These are phyloP conservation scores for Rhizopogon rudus DNA, from an alignment of 768 basidiomycete species.

Conservation along the genomic window DNA sequence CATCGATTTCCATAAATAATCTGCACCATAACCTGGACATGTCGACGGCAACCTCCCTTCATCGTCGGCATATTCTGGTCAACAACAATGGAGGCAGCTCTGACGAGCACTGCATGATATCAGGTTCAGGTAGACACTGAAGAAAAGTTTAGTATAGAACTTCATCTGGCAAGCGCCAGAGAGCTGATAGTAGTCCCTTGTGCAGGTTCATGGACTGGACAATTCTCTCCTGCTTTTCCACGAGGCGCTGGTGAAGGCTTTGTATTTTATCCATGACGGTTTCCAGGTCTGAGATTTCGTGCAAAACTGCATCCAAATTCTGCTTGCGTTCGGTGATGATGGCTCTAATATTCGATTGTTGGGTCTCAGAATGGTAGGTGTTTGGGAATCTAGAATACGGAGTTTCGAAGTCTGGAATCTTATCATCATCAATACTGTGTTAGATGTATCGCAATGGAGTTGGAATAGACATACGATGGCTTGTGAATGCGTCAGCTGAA, in stretches of 20 bases:
- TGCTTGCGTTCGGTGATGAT: conserved; percentile 11
- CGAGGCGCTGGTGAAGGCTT: conserved; percentile 7
- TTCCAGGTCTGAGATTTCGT: conserved; percentile 9
- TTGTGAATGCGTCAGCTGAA: neutral
- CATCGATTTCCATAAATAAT: conserved; percentile 20
- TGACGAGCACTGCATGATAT: conserved; percentile 17
- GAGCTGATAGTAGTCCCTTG: conserved; percentile 20
- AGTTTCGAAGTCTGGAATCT: conserved; percentile 15
- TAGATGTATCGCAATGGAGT: too few species aligned
- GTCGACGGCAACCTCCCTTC: conserved; percentile 33
- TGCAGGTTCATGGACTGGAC: conserved; percentile 13
- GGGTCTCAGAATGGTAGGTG: neutral
- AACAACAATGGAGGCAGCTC: conserved; percentile 32
- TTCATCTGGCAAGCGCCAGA: conserved; percentile 40
- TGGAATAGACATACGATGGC: neutral
- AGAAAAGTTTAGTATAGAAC: conserved; percentile 43
- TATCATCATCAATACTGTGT: neutral
- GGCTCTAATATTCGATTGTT: neutral
- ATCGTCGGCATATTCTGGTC: conserved; percentile 34
- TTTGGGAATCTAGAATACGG: conserved; percentile 10
- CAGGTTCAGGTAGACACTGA: conserved; percentile 25
- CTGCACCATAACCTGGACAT: conserved; percentile 45
- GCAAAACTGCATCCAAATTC: conserved; percentile 12
- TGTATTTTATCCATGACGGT: conserved; percentile 12
- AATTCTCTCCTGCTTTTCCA: conserved; percentile 12